Conservation (phyloP, 176 grass and related monocot species). For the Eragrostis curvula region DNA sequence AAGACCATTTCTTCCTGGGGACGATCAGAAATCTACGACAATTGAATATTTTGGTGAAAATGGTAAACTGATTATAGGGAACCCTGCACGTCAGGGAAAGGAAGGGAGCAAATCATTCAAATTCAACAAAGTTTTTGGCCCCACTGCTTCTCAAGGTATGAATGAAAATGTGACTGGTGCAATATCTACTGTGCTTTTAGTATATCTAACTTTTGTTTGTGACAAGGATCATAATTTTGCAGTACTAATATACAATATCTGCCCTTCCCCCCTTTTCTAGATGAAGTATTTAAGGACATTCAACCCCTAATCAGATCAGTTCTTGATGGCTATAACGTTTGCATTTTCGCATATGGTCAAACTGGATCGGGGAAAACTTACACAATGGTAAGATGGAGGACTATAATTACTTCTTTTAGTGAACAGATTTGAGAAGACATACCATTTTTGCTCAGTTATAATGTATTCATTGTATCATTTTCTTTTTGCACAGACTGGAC, state of each 20-base stretch:
- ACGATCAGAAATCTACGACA: conserved; percentile 59
- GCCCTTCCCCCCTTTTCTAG: conserved; percentile 41
- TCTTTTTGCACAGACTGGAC: conserved; percentile 63
- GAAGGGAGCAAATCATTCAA: conserved; percentile 72
- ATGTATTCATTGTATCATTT: conserved; percentile 19
- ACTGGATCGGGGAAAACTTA: conserved; percentile 99
- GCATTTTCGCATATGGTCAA: conserved; percentile 98
- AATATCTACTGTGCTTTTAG: background rate
- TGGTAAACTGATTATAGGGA: conserved; percentile 69
- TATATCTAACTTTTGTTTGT: background rate
- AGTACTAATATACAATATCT: conserved; percentile 5
- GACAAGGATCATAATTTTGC: conserved; percentile 23
- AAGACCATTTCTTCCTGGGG: conserved; percentile 80
- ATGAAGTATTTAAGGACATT: conserved; percentile 88
- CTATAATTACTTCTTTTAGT: background rate
- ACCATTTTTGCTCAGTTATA: background rate
- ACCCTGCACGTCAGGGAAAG: conserved; percentile 63
- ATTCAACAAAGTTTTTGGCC: conserved; percentile 86
- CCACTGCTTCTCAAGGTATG: conserved; percentile 74
- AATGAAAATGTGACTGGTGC: background rate
- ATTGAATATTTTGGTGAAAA: conserved; percentile 66
- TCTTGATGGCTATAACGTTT: conserved; percentile 95
- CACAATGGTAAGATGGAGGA: conserved; percentile 73
- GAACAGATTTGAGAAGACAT: background rate
- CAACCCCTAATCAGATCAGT: conserved; percentile 82